These are phyloP conservation scores for Starmerella kuoi DNA, from an alignment of 805 yeast genomes.

Conservation along the genomic window DNA sequence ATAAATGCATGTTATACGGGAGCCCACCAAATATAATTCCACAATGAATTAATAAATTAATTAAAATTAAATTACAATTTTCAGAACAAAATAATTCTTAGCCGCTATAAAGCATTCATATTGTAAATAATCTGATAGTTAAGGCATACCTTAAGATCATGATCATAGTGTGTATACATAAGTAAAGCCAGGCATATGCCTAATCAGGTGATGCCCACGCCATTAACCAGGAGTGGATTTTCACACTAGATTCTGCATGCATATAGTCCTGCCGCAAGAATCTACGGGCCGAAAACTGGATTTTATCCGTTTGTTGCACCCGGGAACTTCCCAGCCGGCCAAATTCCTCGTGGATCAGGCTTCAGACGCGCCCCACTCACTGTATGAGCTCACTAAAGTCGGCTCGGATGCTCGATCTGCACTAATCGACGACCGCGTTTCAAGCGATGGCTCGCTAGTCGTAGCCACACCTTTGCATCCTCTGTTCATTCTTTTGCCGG, in stretches of 20 bases:
- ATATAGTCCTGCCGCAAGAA: slow-evolving; percentile 16
- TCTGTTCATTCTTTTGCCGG: slow-evolving; percentile 22
- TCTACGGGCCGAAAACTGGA: slow-evolving; percentile 9
- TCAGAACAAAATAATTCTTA: too few species aligned
- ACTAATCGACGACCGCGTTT: slow-evolving; percentile 13
- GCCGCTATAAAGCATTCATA: too few species aligned
- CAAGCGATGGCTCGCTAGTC: slow-evolving; percentile 18
- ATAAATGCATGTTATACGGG: too few species aligned
- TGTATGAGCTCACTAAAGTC: slow-evolving; percentile 22
- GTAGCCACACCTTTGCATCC: slow-evolving; percentile 26
- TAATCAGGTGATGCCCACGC: too few species aligned
- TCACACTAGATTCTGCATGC: too few species aligned
- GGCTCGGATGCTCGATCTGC: slow-evolving; percentile 15
- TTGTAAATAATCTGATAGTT: too few species aligned
- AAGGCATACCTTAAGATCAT: too few species aligned
- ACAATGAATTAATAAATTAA: too few species aligned
- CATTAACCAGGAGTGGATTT: background rate
- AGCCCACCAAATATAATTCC: too few species aligned
- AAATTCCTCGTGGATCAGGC: slow-evolving; percentile 14
- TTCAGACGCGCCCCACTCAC: slow-evolving; percentile 9
- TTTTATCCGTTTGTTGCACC: slow-evolving; percentile 19
- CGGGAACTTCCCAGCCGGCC: slow-evolving; percentile 19
- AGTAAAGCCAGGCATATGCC: too few species aligned
- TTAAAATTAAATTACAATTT: too few species aligned
- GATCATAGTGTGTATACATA: too few species aligned